phyloP scores from a whole-genome alignment of 23 red algal genomes.

The Gracilaria caudata region DNA sequence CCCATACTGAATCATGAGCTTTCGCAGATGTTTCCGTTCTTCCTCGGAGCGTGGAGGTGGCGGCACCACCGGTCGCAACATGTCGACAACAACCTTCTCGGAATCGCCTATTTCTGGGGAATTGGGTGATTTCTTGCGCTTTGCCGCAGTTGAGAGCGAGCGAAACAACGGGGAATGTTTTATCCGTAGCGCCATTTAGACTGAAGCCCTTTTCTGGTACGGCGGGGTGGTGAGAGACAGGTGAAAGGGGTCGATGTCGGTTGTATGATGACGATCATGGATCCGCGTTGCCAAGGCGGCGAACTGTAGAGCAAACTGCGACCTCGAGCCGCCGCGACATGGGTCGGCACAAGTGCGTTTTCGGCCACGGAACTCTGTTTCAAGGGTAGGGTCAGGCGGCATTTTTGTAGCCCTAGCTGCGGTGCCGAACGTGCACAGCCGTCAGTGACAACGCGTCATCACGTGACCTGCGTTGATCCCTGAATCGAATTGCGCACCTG shows the following conservation, averaged over 20 bases:
- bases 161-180: background rate
- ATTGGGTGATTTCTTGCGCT: background rate
- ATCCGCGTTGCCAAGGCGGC: too few species aligned
- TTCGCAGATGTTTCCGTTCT: slow-evolving; percentile 37
- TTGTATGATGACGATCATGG: too few species aligned
- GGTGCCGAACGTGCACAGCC: background rate
- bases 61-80: slow-evolving; percentile 47
- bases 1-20: slow-evolving; percentile 46
- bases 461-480: background rate
- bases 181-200: background rate
- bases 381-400: too few species aligned
- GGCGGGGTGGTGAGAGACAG: too few species aligned
- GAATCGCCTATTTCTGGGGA: background rate
- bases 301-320: too few species aligned
- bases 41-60: slow-evolving; percentile 39
- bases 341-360: too few species aligned
- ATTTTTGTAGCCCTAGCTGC: too few species aligned
- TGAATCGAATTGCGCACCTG: too few species aligned
- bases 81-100: slow-evolving; percentile 29
- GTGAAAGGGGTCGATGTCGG: too few species aligned
- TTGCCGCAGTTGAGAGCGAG: background rate
- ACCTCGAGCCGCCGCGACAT: too few species aligned
- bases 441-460: background rate
- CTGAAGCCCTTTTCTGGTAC: too few species aligned
- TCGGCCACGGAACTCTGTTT: too few species aligned